A percentile compares a stretch with the other conserved stretches of the same genome.
Evolutionary conservation across 106 monocot genomes (phyloP).

Genomic region (Allium fistulosum): DNA sequence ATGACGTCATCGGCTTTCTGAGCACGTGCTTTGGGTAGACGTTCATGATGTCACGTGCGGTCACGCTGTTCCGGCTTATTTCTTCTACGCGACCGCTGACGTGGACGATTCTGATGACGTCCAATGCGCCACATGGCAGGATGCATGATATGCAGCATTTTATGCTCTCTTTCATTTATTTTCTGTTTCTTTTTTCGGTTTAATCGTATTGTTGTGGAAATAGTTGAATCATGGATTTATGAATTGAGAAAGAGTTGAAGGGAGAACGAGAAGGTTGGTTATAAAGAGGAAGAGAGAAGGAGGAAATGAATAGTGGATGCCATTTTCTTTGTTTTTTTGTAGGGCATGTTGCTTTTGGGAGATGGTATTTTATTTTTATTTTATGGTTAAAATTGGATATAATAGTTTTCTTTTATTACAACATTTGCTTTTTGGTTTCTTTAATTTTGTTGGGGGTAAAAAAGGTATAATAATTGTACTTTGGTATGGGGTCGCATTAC

Average conservation of each 20-base stretch:
- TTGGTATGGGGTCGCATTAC: too few relatives aligned
- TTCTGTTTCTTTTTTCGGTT: not conserved
- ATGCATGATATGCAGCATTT: constrained; percentile 96
- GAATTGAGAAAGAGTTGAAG: not conserved
- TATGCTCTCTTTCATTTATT: constrained; percentile 57
- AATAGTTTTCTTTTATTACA: too few relatives aligned
- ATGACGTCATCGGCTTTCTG: constrained; percentile 40
- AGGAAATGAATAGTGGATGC: not conserved
- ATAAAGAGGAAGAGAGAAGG: not conserved
- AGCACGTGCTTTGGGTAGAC: constrained; percentile 86
- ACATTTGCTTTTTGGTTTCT: not conserved
- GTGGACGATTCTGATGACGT: constrained; percentile 90
- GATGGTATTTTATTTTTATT: not conserved
- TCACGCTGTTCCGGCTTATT: constrained; percentile 38
- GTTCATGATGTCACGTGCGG: constrained; percentile 62
- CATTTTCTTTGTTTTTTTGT: not conserved
- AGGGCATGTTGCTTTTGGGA: constrained; percentile 5
- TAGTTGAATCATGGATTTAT: not conserved
- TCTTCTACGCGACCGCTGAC: constrained; percentile 83
- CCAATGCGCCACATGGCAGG: constrained; percentile 87
- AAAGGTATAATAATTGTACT: too few relatives aligned
- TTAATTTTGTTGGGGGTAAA: not conserved
- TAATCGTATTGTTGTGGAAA: not conserved
- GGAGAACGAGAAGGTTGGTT: constrained; percentile 2
- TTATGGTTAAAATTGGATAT: too few relatives aligned